phyloP scores from a whole-genome alignment of 2,329 filamentous ascomycete genomes.

The Colletotrichum tofieldiae region DNA sequence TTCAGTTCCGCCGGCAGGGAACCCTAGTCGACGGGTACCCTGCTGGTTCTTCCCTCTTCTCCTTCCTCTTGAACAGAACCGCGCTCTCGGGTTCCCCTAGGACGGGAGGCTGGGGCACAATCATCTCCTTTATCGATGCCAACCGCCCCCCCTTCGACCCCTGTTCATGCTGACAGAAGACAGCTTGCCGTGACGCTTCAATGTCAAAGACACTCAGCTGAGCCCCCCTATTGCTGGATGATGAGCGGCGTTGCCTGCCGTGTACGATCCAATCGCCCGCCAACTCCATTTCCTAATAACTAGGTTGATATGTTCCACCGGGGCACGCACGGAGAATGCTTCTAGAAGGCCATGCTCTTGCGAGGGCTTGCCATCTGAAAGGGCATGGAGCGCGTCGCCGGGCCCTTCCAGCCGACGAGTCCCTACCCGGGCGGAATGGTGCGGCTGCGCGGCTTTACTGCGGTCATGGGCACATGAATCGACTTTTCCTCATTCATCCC shows the following conservation, averaged over 20 bases:
- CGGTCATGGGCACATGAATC: constrained; percentile 21
- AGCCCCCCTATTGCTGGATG: constrained; percentile 8
- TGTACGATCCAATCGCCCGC: constrained; percentile 6
- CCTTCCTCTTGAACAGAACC: constrained; percentile 38
- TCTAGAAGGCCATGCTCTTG: constrained; percentile 40
- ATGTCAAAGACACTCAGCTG: constrained; percentile 28
- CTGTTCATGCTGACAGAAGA: constrained; percentile 6
- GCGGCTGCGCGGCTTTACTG: constrained; percentile 24
- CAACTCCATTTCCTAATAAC: constrained; percentile 21
- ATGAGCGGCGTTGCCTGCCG: constrained; percentile 31
- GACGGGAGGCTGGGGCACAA: constrained; percentile 38
- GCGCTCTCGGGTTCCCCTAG: constrained; percentile 36
- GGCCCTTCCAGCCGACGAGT: constrained; percentile 31
- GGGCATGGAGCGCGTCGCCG: constrained; percentile 12
- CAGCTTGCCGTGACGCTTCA: constrained; percentile 15
- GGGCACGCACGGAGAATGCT: constrained; percentile 34
- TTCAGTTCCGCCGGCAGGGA: constrained; percentile 34
- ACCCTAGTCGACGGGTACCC: constrained; percentile 28
- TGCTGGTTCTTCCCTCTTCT: constrained; percentile 40
- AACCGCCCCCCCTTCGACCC: constrained; percentile 14
- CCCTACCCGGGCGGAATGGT: constrained; percentile 3
- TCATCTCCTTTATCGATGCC: constrained; percentile 9
- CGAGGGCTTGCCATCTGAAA: constrained; percentile 5
- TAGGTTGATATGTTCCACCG: constrained; percentile 27
- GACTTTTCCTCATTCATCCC: constrained; percentile 31